Conservation (phyloP, 768 basidiomycete genomes). For the Artomyces pyxidatus region DNA sequence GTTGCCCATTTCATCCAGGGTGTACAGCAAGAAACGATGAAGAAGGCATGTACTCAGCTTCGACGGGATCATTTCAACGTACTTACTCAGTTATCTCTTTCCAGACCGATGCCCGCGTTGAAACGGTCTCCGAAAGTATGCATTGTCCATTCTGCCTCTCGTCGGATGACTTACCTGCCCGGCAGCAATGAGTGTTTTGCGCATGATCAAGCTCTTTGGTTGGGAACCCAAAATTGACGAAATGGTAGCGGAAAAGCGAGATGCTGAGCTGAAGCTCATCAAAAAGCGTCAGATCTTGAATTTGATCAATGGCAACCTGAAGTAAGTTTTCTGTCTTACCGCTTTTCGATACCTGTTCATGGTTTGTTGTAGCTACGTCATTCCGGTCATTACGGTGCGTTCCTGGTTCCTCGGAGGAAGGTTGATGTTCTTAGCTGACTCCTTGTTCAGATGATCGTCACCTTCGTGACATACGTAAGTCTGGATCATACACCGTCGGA, state of each 20-base stretch:
- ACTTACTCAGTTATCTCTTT: not conserved
- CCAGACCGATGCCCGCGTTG: constrained; percentile 41
- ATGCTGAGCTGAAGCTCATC: constrained; percentile 30
- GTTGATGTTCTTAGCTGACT: constrained; percentile 1
- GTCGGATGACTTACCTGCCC: not conserved
- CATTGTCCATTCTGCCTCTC: no score
- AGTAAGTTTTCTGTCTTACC: constrained; percentile 15
- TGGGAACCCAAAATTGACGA: constrained; percentile 43
- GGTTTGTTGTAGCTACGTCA: constrained; percentile 20
- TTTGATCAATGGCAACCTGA: constrained; percentile 26
- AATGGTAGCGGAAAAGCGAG: constrained; percentile 25
- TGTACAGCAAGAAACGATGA: constrained; percentile 33
- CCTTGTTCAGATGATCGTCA: constrained; percentile 12
- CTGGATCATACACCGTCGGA: no score
- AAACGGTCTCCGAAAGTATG: constrained; percentile 34
- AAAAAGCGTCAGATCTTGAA: constrained; percentile 27
- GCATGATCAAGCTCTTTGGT: constrained; percentile 55
- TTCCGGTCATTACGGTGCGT: constrained; percentile 27
- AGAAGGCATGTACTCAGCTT: constrained; percentile 29
- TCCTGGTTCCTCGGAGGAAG: no score
- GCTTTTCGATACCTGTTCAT: not conserved
- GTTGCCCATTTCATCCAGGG: constrained; percentile 28
- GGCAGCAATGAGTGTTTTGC: constrained; percentile 29
- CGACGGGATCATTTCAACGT: no score
- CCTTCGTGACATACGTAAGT: constrained; percentile 1